Conservation (phyloP, 23 red algal species). For the Chondrus crispus region DNA sequence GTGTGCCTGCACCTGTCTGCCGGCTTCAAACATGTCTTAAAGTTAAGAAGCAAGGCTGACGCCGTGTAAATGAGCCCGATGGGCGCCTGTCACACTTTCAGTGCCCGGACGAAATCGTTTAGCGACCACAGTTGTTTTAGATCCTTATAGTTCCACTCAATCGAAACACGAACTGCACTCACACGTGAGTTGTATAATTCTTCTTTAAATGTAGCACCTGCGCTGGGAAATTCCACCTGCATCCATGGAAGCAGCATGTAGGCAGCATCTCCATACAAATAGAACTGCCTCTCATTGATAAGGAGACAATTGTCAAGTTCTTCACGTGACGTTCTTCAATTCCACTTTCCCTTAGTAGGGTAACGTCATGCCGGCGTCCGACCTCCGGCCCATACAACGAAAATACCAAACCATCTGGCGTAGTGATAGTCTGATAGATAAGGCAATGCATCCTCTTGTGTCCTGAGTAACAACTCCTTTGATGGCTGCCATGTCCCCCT, state of each 20-base stretch:
- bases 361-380: background rate
- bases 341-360: background rate
- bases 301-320: background rate
- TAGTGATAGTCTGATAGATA: background rate
- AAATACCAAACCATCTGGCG: background rate
- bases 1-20: background rate
- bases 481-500: background rate
- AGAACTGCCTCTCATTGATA: background rate
- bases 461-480: background rate
- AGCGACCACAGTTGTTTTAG: background rate
- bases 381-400: background rate
- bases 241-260: background rate
- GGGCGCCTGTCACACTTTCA: background rate
- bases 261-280: background rate
- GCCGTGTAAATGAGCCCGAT: background rate
- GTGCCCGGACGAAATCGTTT: background rate
- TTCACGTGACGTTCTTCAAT: background rate
- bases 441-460: background rate
- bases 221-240: background rate
- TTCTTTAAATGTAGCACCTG: background rate
- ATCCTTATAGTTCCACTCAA: slow-evolving; percentile 1
- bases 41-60: background rate
- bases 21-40: background rate
- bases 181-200: background rate
- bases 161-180: background rate